Evolutionary conservation across 2,329 filamentous ascomycete genomes (phyloP).

Genomic region (Exophiala mesophila): DNA sequence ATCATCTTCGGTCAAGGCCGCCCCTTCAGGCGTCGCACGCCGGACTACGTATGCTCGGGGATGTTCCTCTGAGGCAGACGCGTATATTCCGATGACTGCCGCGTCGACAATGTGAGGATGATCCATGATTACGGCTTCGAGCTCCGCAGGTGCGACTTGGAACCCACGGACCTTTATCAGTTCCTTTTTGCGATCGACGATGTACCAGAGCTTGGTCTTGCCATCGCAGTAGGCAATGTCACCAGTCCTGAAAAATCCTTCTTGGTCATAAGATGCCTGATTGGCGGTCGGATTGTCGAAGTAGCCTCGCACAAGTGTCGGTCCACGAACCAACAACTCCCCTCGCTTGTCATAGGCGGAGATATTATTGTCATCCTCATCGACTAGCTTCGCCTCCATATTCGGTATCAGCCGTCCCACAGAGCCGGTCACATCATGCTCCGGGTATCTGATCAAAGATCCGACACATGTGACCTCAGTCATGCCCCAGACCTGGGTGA

Average conservation of each 20-base stretch:
- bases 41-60: constrained; percentile 41
- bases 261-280: constrained; percentile 33
- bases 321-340: constrained; percentile 39
- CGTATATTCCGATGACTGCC: constrained; percentile 43
- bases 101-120: constrained; percentile 42
- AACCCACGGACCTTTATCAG: constrained; percentile 31
- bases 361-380: constrained; percentile 53
- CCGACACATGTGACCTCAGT: constrained; percentile 43
- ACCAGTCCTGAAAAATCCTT: constrained; percentile 54
- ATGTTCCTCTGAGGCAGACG: constrained; percentile 23
- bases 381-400: constrained; percentile 41
- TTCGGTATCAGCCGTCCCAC: constrained; percentile 44
- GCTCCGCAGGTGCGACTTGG: constrained; percentile 45
- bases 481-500: constrained; percentile 52
- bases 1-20: constrained; percentile 35
- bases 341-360: constrained; percentile 47
- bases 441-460: constrained; percentile 28
- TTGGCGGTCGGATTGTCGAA: constrained; percentile 34
- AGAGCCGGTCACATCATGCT: constrained; percentile 45
- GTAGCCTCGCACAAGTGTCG: constrained; percentile 35
- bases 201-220: constrained; percentile 65
- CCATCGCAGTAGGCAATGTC: constrained; percentile 58
- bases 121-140: constrained; percentile 41
- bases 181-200: constrained; percentile 23
- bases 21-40: constrained; percentile 29